Conservation (phyloP, 805 yeast species). For the Schwanniomyces polymorphus region DNA sequence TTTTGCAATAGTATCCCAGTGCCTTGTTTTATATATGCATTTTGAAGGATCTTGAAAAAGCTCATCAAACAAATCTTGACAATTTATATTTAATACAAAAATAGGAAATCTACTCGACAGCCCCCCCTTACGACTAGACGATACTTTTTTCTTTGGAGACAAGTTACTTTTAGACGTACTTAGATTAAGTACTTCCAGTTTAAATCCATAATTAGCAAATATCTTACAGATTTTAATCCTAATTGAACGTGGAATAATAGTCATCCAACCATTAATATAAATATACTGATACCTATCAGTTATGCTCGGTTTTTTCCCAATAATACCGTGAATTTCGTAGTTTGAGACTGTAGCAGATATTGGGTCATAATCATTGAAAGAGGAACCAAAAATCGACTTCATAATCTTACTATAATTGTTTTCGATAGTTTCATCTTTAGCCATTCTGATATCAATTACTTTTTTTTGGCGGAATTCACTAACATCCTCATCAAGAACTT, state of each 20-base stretch:
- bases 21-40: slow-evolving; percentile 17
- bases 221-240: slow-evolving; percentile 16
- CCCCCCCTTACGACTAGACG: neutral
- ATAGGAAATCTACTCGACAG: slow-evolving; percentile 39
- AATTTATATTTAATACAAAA: slow-evolving; percentile 30
- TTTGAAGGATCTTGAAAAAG: slow-evolving; percentile 42
- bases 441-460: neutral
- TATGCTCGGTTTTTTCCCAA: slow-evolving; percentile 36
- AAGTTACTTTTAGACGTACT: slow-evolving; percentile 4
- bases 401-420: slow-evolving; percentile 4
- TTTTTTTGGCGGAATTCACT: neutral
- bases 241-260: slow-evolving; percentile 12
- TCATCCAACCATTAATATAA: slow-evolving; percentile 42
- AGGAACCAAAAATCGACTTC: slow-evolving; percentile 28
- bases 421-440: slow-evolving; percentile 10
- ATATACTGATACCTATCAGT: slow-evolving; percentile 44
- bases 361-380: slow-evolving; percentile 18
- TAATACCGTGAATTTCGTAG: slow-evolving; percentile 31
- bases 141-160: slow-evolving; percentile 11
- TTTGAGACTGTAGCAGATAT: slow-evolving; percentile 23
- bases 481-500: neutral
- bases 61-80: slow-evolving; percentile 30
- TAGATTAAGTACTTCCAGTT: slow-evolving; percentile 7
- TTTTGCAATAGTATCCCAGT: slow-evolving; percentile 23
- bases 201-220: slow-evolving; percentile 21